Conservation (phyloP, 306 rosid genomes). For the Quercus robur region DNA sequence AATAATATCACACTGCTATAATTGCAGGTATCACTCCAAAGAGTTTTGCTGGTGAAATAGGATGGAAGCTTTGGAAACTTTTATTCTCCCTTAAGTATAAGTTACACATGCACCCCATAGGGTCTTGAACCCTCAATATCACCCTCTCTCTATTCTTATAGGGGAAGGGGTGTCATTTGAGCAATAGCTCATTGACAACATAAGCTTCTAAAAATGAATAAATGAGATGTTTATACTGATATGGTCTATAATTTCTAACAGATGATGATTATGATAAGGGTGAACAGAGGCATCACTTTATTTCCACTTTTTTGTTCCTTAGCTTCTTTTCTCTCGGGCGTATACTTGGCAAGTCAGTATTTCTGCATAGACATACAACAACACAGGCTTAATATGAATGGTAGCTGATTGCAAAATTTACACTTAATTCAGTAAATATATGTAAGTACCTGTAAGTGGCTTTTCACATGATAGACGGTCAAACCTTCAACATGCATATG, state of each 20-base stretch:
- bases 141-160: neutral
- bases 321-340: conserved; percentile 42
- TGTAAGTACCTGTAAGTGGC: conserved; percentile 41
- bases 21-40: too few relatives aligned
- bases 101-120: neutral
- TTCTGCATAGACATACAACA: conserved; percentile 28
- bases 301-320: neutral
- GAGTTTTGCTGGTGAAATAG: neutral
- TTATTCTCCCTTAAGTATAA: neutral
- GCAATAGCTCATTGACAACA: neutral
- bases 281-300: neutral
- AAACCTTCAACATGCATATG: conserved; percentile 32
- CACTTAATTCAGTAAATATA: neutral
- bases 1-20: too few relatives aligned
- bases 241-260: neutral
- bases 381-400: neutral
- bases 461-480: conserved; percentile 44
- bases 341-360: conserved; percentile 41
- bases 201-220: neutral
- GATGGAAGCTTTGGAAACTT: neutral
- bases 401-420: neutral
- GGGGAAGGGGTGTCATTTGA: neutral
- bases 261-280: neutral
- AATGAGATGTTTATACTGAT: neutral
- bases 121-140: neutral